Evolutionary conservation across 305 asterid species (phyloP).

Genomic region (Fraxinus greggii): DNA sequence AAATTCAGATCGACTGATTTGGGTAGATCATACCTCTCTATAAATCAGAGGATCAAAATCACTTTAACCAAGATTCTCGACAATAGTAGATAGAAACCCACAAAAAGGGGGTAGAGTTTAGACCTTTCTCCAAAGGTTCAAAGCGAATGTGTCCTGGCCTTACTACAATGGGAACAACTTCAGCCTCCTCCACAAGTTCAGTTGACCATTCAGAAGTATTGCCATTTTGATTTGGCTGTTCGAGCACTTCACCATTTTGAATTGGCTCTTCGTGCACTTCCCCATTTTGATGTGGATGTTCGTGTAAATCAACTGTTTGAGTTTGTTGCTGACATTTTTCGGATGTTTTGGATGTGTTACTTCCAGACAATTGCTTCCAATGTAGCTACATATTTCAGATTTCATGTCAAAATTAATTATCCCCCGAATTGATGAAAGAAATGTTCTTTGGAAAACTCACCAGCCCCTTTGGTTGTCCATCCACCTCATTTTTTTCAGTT

Average conservation of each 20-base stretch:
- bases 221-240: neutral
- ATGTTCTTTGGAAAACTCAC: conserved; percentile 46
- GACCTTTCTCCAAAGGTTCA: conserved; percentile 80
- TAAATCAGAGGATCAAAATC: neutral
- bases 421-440: neutral
- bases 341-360: conserved; percentile 34
- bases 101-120: conserved; percentile 12
- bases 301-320: conserved; percentile 26
- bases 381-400: conserved; percentile 55
- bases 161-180: conserved; percentile 68
- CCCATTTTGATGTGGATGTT: conserved; percentile 1
- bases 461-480: conserved; percentile 77
- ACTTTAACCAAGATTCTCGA: neutral
- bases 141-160: conserved; percentile 98
- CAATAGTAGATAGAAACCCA: neutral
- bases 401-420: conserved; percentile 26
- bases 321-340: conserved; percentile 35
- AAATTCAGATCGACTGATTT: conserved; percentile 2
- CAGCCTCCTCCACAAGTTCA: conserved; percentile 39
- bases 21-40: conserved; percentile 2
- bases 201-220: neutral
- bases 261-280: neutral
- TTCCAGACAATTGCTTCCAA: conserved; percentile 58
- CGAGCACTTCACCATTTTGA: neutral
- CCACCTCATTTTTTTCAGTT: conserved; percentile 38